phyloP scores from a whole-genome alignment of 2,329 filamentous ascomycete species.

The Aureobasidium uvarum region DNA sequence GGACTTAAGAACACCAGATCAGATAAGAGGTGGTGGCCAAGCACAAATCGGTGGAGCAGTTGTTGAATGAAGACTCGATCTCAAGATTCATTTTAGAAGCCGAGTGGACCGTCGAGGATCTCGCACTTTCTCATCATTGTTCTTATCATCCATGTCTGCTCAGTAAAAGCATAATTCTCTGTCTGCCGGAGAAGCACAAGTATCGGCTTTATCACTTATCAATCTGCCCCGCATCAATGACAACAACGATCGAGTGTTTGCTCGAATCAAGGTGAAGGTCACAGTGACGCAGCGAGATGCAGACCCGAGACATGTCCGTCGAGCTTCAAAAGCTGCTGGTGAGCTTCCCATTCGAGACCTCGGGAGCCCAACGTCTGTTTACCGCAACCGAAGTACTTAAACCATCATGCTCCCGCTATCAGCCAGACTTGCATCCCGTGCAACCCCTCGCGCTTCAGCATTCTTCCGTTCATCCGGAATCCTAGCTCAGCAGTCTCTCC shows the following conservation, averaged over 20 bases:
- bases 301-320: constrained; percentile 9
- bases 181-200: constrained; percentile 2
- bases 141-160: neutral
- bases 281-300: constrained; percentile 14
- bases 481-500: constrained; percentile 17
- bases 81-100: too few relatives aligned
- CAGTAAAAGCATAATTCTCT: neutral
- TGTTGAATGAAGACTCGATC: neutral
- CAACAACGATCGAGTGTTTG: constrained; percentile 1
- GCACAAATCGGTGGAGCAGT: neutral
- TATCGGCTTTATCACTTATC: neutral
- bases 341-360: constrained; percentile 10
- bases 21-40: neutral
- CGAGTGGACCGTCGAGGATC: neutral
- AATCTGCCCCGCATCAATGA: constrained; percentile 14
- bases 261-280: constrained; percentile 10
- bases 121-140: neutral
- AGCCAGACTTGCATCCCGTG: constrained; percentile 15
- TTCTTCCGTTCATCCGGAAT: neutral
- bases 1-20: neutral
- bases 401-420: constrained; percentile 20
- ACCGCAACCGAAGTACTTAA: constrained; percentile 4
- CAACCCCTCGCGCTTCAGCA: constrained; percentile 13
- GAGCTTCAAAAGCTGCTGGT: neutral
- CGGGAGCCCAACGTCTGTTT: neutral